Percentiles rank a stretch among this genome's conserved stretches.
phyloP scores from a whole-genome alignment of 805 yeast species.

The Candida multigemmis region DNA sequence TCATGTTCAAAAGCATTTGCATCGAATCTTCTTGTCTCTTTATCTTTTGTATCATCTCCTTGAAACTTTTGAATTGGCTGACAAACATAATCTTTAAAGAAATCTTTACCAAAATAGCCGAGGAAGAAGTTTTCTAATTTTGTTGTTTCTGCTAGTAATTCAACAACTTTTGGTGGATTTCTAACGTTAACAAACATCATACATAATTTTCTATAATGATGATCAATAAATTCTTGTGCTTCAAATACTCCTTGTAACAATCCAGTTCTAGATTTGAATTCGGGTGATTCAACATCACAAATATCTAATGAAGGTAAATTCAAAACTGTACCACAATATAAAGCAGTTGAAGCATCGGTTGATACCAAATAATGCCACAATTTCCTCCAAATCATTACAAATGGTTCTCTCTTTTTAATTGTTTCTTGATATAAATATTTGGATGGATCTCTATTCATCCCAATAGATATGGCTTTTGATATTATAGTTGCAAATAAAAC shows the following conservation, averaged over 20 bases:
- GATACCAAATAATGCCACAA: slow-evolving; percentile 24
- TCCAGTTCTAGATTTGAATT: slow-evolving; percentile 7
- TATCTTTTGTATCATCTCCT: slow-evolving; percentile 1
- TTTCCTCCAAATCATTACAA: slow-evolving; percentile 23
- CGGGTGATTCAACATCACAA: slow-evolving; percentile 25
- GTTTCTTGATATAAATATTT: slow-evolving; percentile 17
- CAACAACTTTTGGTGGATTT: slow-evolving; percentile 23
- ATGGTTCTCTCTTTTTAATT: slow-evolving; percentile 16
- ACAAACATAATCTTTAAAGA: slow-evolving; percentile 29
- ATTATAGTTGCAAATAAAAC: slow-evolving; percentile 26
- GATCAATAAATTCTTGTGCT: slow-evolving; percentile 10
- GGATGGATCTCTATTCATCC: slow-evolving; percentile 31
- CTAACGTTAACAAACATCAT: slow-evolving; percentile 16
- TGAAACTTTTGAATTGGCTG: slow-evolving; percentile 14
- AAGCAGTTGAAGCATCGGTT: slow-evolving; percentile 22
- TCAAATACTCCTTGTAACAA: slow-evolving; percentile 6
- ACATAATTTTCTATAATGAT: slow-evolving; percentile 19
- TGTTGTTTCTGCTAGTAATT: slow-evolving; percentile 24
- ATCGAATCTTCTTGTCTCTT: slow-evolving; percentile 7
- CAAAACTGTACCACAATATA: slow-evolving; percentile 22
- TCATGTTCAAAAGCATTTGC: slow-evolving; percentile 15
- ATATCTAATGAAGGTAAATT: slow-evolving; percentile 16
- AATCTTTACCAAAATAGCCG: slow-evolving; percentile 31
- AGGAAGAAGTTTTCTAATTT: slow-evolving; percentile 24
- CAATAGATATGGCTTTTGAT: slow-evolving; percentile 30